These are phyloP conservation scores for Tolypocladium capitatum DNA, from an alignment of 2,329 filamentous ascomycete genomes.

Conservation along the genomic window DNA sequence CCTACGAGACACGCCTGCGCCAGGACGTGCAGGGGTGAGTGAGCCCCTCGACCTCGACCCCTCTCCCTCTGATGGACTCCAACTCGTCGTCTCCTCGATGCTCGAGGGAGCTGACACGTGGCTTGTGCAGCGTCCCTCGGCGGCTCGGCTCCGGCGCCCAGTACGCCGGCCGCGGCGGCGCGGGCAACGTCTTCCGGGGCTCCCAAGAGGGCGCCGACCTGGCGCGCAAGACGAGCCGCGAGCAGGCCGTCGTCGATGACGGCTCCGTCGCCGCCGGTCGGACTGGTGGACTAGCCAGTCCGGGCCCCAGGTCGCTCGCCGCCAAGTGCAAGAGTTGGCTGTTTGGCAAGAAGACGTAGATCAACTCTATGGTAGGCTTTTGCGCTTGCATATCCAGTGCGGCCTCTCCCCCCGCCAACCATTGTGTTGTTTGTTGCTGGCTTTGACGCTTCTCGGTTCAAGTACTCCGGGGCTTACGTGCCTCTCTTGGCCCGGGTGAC, in stretches of 20 bases:
- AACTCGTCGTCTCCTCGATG: slow-evolving; percentile 4
- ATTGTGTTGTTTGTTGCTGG: neutral
- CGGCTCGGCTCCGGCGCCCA: slow-evolving; percentile 44
- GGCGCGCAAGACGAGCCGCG: slow-evolving; percentile 14
- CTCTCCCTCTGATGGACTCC: neutral
- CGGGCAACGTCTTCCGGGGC: slow-evolving; percentile 53
- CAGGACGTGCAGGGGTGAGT: slow-evolving; percentile 71
- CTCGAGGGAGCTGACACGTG: neutral
- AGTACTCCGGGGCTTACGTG: neutral
- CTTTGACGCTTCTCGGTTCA: neutral
- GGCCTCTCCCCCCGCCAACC: neutral
- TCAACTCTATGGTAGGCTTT: neutral
- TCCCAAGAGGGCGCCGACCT: slow-evolving; percentile 25
- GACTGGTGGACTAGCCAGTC: slow-evolving; percentile 1
- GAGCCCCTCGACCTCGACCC: too few relatives aligned
- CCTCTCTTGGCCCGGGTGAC: neutral
- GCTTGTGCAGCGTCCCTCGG: slow-evolving; percentile 31
- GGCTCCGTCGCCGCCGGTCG: slow-evolving; percentile 1
- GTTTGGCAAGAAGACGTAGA: slow-evolving; percentile 33
- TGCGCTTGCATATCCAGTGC: neutral
- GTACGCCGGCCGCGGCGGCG: slow-evolving; percentile 62
- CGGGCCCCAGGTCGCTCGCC: too few relatives aligned
- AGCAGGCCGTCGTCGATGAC: slow-evolving; percentile 20
- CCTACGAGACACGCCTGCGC: slow-evolving; percentile 57
- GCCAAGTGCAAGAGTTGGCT: slow-evolving; percentile 36